These are phyloP conservation scores for Lignosus rhinocerotis DNA, from an alignment of 1,284 basidiomycete genomes.

Conservation along the genomic window DNA sequence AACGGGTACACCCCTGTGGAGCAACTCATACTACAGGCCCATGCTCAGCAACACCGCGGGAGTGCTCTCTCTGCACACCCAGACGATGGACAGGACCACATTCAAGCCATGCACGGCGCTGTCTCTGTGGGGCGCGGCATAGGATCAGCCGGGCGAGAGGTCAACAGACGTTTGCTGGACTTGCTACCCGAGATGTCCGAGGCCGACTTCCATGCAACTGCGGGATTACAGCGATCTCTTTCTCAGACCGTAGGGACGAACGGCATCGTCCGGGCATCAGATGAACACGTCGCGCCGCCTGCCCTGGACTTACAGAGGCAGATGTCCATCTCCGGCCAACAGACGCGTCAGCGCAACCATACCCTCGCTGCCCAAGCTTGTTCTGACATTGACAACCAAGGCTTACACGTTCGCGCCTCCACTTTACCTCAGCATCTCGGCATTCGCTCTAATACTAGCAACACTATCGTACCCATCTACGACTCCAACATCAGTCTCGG, in stretches of 20 bases:
- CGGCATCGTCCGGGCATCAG: background rate
- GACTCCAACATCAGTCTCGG: constrained; percentile 12
- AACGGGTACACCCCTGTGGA: constrained; percentile 69
- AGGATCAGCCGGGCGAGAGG: background rate
- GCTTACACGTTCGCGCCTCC: constrained; percentile 28
- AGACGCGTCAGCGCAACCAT: constrained; percentile 31
- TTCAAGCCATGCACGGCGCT: background rate
- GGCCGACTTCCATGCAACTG: constrained; percentile 38
- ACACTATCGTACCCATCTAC: constrained; percentile 11
- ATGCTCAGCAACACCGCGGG: constrained; percentile 38
- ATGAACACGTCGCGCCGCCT: constrained; percentile 1
- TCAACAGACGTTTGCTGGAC: constrained; percentile 26
- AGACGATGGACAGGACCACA: background rate
- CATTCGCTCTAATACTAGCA: constrained; percentile 8
- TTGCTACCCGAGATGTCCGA: constrained; percentile 37
- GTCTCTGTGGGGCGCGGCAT: background rate
- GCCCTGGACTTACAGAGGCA: constrained; percentile 21
- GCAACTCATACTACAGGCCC: constrained; percentile 64
- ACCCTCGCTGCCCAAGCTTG: constrained; percentile 27
- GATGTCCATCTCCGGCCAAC: constrained; percentile 16
- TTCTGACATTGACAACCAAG: constrained; percentile 20
- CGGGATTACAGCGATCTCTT: constrained; percentile 3
- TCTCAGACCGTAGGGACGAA: background rate
- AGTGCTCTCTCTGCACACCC: constrained; percentile 23
- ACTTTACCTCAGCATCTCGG: constrained; percentile 30